Conservation (phyloP, 208 protist genomes). For the Zelonia costaricensis region DNA sequence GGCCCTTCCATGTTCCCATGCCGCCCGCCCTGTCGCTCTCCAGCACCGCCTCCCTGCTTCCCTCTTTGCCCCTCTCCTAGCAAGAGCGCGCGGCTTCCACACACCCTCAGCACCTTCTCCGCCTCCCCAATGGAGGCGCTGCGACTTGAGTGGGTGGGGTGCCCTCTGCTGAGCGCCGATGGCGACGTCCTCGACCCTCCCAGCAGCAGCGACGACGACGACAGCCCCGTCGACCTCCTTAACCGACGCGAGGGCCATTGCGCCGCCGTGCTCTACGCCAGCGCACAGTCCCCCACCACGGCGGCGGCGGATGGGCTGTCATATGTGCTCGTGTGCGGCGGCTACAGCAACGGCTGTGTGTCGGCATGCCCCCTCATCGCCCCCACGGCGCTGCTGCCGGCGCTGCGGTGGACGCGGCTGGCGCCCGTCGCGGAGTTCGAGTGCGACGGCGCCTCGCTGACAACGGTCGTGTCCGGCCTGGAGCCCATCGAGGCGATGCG, state of each 20-base stretch:
- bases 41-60: not conserved
- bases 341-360: slow-evolving; percentile 64
- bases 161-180: slow-evolving; percentile 24
- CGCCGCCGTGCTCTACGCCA: slow-evolving; percentile 29
- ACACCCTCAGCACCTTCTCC: not conserved
- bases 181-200: slow-evolving; percentile 17
- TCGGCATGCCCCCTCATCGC: slow-evolving; percentile 34
- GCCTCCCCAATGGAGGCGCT: slow-evolving; percentile 9
- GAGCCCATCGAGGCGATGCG: not conserved
- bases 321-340: slow-evolving; percentile 58
- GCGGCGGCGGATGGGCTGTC: slow-evolving; percentile 4
- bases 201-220: slow-evolving; percentile 29
- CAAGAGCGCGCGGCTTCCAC: not conserved
- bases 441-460: slow-evolving; percentile 64
- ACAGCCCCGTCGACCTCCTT: slow-evolving; percentile 32
- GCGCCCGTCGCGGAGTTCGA: slow-evolving; percentile 30
- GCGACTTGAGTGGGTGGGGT: slow-evolving; percentile 52
- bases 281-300: not conserved
- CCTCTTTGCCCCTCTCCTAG: not conserved
- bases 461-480: slow-evolving; percentile 14
- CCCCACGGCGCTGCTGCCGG: slow-evolving; percentile 21
- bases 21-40: no score
- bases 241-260: slow-evolving; percentile 75
- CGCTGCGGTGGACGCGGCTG: slow-evolving; percentile 40
- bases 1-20: no score